A percentile compares a stretch with the other conserved stretches of the same genome.
Evolutionary conservation across 202 grass and related monocot genomes (phyloP).

Genomic region (Brachypodium distachyon): DNA sequence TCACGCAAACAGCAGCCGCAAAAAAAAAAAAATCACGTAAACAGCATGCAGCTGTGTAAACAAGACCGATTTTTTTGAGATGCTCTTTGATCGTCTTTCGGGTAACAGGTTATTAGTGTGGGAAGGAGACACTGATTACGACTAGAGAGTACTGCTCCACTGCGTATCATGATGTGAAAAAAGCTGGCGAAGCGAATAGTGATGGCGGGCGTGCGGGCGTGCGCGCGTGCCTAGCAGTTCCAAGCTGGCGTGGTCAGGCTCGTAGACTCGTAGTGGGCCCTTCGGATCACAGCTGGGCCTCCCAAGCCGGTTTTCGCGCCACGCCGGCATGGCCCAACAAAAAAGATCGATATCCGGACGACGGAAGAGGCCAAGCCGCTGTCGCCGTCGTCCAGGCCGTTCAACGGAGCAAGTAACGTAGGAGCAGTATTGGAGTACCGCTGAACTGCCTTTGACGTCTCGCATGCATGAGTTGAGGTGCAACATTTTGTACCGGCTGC

Average conservation of each 20-base stretch:
- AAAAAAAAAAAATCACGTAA: too few relatives aligned
- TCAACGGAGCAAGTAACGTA: too few relatives aligned
- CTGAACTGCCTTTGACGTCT: too few relatives aligned
- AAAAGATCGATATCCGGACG: background rate
- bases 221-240: too few relatives aligned
- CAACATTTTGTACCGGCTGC: background rate
- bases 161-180: background rate
- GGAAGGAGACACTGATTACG: background rate
- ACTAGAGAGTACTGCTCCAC: background rate
- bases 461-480: too few relatives aligned
- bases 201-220: background rate
- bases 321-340: background rate
- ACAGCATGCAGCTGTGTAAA: too few relatives aligned
- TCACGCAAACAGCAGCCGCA: too few relatives aligned
- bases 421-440: too few relatives aligned
- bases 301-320: background rate
- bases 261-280: background rate
- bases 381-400: background rate
- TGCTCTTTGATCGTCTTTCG: background rate
- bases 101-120: too few relatives aligned
- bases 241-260: background rate
- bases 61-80: too few relatives aligned
- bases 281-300: background rate
- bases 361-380: background rate
- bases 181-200: background rate